Base-by-base conservation (phyloP, 257 asterid species). In the Ajuga chamaepitys region DNA sequence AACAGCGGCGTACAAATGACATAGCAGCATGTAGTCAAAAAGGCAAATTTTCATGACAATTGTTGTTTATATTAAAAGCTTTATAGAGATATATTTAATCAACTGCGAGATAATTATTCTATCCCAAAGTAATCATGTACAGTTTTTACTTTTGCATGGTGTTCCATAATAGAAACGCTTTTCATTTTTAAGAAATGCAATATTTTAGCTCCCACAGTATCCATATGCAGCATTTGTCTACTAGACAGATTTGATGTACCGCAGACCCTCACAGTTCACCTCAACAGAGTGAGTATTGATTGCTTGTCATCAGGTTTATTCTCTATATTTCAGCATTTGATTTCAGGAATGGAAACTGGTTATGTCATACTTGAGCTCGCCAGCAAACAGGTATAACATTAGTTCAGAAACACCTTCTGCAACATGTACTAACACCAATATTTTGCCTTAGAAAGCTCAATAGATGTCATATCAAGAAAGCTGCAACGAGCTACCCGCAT, bases 11-110 rank as follows among this genome's bases (percentile, higher is more conserved):
- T 30, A 4, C 30, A 53, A 67, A 52, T 44, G 48, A 60, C 17
- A 61, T 66, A 62, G 40, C 17, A 24, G 59, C 38, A 65, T 11
- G 60, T n/a, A 40, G 35, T 21, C 64, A 63, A 32, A 53, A 17
- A 10, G 35, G 38, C 6, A 68, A 60, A 4, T 47, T 50, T 24
- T 62, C 60, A 41, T 32, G 14, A 26, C 48, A 20, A 70, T 7
- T 16, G 4, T 26, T 5, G 22, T 25, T 45, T 20, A 21, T 66
- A 32, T 53, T 22, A 26, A 52, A 47, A 45, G 48, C 46, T 11
- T 0, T 12, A 21, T 10, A 18, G 20, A 51, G 42, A 32, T 16
- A 16, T 20, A 21, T 48, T 40, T 56, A 46, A 46, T 37, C 37
- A 45, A 46, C 59, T 46, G 54, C 67, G 16, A 9, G 48, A 24